phyloP scores from a whole-genome alignment of 1,284 basidiomycete genomes.

The Heimioporus punctisporus region DNA sequence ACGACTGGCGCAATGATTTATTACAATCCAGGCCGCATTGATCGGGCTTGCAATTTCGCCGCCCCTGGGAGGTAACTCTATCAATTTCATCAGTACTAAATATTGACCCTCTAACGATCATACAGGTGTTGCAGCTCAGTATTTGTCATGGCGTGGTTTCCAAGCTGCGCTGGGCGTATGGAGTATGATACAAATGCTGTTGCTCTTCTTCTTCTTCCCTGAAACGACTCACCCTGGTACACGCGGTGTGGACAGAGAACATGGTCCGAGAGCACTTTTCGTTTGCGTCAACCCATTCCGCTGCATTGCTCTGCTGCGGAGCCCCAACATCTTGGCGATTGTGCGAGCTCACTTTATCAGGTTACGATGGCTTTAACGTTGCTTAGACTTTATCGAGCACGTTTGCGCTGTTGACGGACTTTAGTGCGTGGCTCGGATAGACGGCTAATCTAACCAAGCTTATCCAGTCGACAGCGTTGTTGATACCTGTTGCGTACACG shows the following conservation, averaged over 20 bases:
- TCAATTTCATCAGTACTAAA: background rate
- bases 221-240: constrained; percentile 67
- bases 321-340: constrained; percentile 57
- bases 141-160: constrained; percentile 71
- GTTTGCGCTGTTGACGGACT: constrained; percentile 45
- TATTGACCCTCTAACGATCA: background rate
- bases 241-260: constrained; percentile 44
- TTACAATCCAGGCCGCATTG: constrained; percentile 41
- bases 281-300: constrained; percentile 64
- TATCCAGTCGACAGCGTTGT: constrained; percentile 34
- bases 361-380: background rate
- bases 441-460: no score
- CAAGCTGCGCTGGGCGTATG: constrained; percentile 53
- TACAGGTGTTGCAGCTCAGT: constrained; percentile 48
- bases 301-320: constrained; percentile 52
- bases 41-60: constrained; percentile 48
- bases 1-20: no score
- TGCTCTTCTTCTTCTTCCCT: constrained; percentile 58
- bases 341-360: constrained; percentile 39
- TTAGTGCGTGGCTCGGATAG: constrained; percentile 32
- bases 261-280: constrained; percentile 36
- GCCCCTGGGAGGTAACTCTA: constrained; percentile 40
- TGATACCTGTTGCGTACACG: constrained; percentile 36
- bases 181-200: constrained; percentile 45
- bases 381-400: constrained; percentile 43